Conservation (phyloP, 2,329 filamentous ascomycete species). For the Aspergillus novofumigatus region DNA sequence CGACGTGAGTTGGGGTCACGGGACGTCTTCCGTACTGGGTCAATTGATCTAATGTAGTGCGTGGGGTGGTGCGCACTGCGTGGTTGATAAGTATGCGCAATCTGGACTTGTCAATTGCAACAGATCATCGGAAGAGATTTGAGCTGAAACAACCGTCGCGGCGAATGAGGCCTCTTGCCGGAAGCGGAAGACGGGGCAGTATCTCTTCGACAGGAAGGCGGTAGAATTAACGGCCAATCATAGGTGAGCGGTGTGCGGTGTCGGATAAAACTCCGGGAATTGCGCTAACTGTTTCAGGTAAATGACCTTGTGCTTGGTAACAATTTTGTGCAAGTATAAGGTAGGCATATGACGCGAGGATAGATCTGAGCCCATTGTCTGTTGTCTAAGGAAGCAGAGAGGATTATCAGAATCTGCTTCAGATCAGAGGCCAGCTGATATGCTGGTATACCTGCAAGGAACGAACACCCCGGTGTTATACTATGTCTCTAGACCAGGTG, state of each 20-base stretch:
- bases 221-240: not conserved
- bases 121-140: not conserved
- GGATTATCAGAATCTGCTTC: no score
- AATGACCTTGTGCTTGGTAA: not conserved
- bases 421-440: no score
- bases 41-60: not conserved
- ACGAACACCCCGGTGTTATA: no score
- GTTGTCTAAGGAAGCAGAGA: no score
- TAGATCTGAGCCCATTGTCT: no score
- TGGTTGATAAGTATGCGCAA: not conserved
- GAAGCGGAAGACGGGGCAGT: not conserved
- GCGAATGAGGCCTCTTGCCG: not conserved
- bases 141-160: not conserved
- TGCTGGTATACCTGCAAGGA: no score
- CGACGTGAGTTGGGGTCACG: not conserved
- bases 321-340: no score
- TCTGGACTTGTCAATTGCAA: no score
- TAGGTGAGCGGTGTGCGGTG: not conserved
- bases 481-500: no score
- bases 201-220: not conserved
- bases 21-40: not conserved
- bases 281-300: not conserved
- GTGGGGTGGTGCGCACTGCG: no score
- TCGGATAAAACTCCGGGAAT: not conserved
- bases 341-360: no score